These are phyloP conservation scores for Euphrasia arctica DNA, from an alignment of 305 asterid species.

Conservation along the genomic window DNA sequence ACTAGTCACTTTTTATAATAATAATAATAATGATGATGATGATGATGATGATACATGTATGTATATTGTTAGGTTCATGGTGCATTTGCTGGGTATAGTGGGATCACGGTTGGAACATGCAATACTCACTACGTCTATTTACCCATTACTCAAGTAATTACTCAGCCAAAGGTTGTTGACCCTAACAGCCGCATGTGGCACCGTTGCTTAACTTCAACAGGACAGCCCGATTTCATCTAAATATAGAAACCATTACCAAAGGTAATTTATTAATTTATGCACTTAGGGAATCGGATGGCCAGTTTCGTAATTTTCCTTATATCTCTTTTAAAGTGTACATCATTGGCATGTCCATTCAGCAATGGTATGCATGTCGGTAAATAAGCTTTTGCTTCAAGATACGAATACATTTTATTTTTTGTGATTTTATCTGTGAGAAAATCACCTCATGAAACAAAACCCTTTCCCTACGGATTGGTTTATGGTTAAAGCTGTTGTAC, in stretches of 20 bases:
- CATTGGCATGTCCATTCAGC: too few relatives aligned
- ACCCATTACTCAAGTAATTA: slow-evolving; percentile 92
- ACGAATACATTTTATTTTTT: too few relatives aligned
- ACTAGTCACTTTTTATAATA: too few relatives aligned
- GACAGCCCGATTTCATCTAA: slow-evolving; percentile 91
- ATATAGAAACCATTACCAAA: not conserved
- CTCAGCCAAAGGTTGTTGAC: slow-evolving; percentile 66
- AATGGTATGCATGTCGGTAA: too few relatives aligned
- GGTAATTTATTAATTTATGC: slow-evolving; percentile 16
- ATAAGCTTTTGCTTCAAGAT: too few relatives aligned
- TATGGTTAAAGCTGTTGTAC: too few relatives aligned
- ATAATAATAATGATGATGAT: too few relatives aligned
- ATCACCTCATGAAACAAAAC: too few relatives aligned
- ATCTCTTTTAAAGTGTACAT: too few relatives aligned
- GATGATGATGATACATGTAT: too few relatives aligned
- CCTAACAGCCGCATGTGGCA: slow-evolving; percentile 99
- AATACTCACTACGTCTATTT: slow-evolving; percentile 94
- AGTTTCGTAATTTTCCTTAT: not conserved
- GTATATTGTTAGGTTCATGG: slow-evolving; percentile 78
- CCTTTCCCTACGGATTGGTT: too few relatives aligned
- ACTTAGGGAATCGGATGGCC: not conserved
- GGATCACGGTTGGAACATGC: slow-evolving; percentile 96
- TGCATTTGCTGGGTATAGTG: slow-evolving; percentile 99
- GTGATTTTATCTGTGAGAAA: too few relatives aligned
- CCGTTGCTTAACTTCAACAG: slow-evolving; percentile 97